Base-by-base conservation (phyloP, 306 rosid genomes). In the Psophocarpus tetragonolobus region DNA sequence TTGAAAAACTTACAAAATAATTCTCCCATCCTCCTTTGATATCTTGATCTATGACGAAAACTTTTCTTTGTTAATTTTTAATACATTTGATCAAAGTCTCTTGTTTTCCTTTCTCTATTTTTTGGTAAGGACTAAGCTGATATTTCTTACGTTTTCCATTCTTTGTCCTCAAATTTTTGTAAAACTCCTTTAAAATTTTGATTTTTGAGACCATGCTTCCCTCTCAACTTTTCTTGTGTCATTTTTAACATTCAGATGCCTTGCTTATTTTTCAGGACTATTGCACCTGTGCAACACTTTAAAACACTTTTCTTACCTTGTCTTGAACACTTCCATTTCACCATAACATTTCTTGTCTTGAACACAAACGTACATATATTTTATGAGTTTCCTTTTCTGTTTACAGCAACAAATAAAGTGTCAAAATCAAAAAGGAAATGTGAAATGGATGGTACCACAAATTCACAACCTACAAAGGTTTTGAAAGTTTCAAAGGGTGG, bases 391-490 rank as follows among this genome's bases (percentile, higher is more conserved):
- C 70, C 9, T 36, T 75, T 78, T 41, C 63, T 58, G 64, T 76
- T 63, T 82, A 67, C 87, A 92, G 99, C 80, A 66, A 80, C 76
- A 27, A 77, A 32, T 15, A 87, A 84, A 81, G 81, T 62, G n/a
- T 81, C 88, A 50, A 95, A 91, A 76, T 58, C 73, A 30, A 92
- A 92, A 86, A 87, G 91, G 79, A 89, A 92, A 81, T 90, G 36
- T 68, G 73, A 68, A 63, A 20, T 51, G 18, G 91, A 87, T 65
- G 83, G 54, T 67, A 56, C 36, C 54, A 68, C 82, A 68, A 79
- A 79, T 17, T 75, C 74, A 45, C 77, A 58, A 61, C 89, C 91
- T 14, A 76, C 79, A 8, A 95, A 92, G 91, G 75, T 81, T 76
- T 50, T 82, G 82, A 90, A 90, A 86, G 78, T 72, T 76, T 73